phyloP scores from a whole-genome alignment of 2,329 filamentous ascomycete genomes.

The Calonectria ilicicola region DNA sequence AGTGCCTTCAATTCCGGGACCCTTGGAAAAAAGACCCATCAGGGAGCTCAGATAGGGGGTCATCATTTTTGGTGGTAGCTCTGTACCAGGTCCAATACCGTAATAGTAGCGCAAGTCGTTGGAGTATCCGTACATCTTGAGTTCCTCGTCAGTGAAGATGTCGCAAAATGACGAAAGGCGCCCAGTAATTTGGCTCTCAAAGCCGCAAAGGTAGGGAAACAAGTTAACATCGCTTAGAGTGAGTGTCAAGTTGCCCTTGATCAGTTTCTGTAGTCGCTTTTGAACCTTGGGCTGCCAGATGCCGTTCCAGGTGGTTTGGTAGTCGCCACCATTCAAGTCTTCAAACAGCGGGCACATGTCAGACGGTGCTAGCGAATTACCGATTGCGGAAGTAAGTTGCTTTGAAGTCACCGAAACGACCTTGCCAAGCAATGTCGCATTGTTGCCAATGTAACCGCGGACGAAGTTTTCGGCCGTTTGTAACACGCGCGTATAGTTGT shows the following conservation, averaged over 20 bases:
- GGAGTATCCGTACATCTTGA: conserved; percentile 73
- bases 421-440: conserved; percentile 63
- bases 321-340: conserved; percentile 63
- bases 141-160: conserved; percentile 71
- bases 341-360: conserved; percentile 72
- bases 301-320: conserved; percentile 57
- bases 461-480: conserved; percentile 73
- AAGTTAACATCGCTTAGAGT: conserved; percentile 66
- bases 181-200: conserved; percentile 76
- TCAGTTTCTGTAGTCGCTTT: conserved; percentile 49
- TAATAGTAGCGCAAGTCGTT: conserved; percentile 79
- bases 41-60: conserved; percentile 69
- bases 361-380: conserved; percentile 73
- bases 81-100: conserved; percentile 68
- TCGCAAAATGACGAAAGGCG: conserved; percentile 71
- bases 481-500: conserved; percentile 73
- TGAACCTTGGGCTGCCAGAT: conserved; percentile 60
- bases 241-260: conserved; percentile 52
- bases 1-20: conserved; percentile 62
- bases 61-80: conserved; percentile 69
- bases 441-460: conserved; percentile 69
- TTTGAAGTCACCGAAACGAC: conserved; percentile 70
- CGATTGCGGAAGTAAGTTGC: conserved; percentile 62
- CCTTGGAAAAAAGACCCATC: conserved; percentile 63
- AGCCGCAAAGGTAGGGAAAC: conserved; percentile 78